Evolutionary conservation across 78 protist genomes (phyloP).

Genomic region (Creolimax fragrantissima): DNA sequence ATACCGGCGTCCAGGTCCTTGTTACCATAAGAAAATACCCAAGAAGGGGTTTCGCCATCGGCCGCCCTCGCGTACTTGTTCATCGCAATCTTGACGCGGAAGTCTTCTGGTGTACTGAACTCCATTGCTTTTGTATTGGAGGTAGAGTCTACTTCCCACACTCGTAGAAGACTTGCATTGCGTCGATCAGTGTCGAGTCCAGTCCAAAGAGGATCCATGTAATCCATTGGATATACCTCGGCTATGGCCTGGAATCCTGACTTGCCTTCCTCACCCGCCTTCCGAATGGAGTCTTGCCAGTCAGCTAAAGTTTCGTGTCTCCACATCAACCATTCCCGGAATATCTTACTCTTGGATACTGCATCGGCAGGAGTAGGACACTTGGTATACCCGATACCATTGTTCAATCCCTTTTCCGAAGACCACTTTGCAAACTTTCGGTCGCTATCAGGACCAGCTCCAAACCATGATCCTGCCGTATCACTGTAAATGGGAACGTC

Average conservation of each 20-base stretch:
- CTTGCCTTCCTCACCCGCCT: slow-evolving; percentile 4
- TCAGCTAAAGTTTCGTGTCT: not conserved
- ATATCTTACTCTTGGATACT: not conserved
- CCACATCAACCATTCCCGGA: slow-evolving; percentile 2
- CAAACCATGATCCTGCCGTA: slow-evolving; percentile 4
- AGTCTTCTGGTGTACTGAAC: slow-evolving; percentile 6
- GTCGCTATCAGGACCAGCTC: not conserved
- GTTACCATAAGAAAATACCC: slow-evolving; percentile 20
- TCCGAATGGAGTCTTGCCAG: slow-evolving; percentile 1
- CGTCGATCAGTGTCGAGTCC: not conserved
- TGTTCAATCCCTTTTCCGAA: not conserved
- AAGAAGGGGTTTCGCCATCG: not conserved
- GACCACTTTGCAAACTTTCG: not conserved
- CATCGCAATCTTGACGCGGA: not conserved
- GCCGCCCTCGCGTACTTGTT: slow-evolving; percentile 17
- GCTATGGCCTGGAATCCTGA: not conserved
- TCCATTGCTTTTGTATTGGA: slow-evolving; percentile 13
- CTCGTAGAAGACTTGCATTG: not conserved
- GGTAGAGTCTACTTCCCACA: slow-evolving; percentile 11
- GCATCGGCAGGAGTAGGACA: not conserved
- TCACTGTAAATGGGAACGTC: slow-evolving; percentile 18
- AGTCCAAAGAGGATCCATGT: slow-evolving; percentile 12
- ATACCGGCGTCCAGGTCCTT: not conserved
- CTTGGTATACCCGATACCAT: not conserved
- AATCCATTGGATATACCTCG: slow-evolving; percentile 13